Conservation (phyloP, 257 asterid genomes). For the Solanum rostratum region DNA sequence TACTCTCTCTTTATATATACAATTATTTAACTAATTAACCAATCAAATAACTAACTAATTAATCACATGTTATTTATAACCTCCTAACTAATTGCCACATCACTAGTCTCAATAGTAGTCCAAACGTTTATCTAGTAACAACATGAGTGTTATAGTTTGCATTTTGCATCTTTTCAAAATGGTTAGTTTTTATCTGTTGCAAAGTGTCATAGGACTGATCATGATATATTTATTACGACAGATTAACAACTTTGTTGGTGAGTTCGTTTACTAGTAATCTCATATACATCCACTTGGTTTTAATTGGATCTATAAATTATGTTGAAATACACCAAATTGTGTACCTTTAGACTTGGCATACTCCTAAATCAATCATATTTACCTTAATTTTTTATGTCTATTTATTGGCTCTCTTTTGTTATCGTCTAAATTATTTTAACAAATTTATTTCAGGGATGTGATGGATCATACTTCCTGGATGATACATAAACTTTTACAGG, state of each 20-base stretch:
- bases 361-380: not conserved
- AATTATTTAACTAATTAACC: too few species aligned
- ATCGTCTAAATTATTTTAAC: not conserved
- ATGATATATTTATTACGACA: not conserved
- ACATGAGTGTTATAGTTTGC: not conserved
- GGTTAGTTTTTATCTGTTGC: not conserved
- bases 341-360: not conserved
- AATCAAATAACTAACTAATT: too few species aligned
- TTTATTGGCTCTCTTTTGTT: not conserved
- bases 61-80: too few species aligned
- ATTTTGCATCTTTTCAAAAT: not conserved
- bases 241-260: not conserved
- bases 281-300: not conserved
- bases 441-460: conserved; percentile 54
- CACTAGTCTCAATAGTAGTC: too few species aligned
- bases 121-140: not conserved
- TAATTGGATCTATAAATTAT: not conserved
- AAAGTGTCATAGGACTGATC: not conserved
- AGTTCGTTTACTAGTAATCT: not conserved
- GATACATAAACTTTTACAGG: conserved; percentile 71
- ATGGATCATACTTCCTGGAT: conserved; percentile 78
- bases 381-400: not conserved
- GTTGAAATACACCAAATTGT: not conserved
- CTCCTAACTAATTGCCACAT: too few species aligned
- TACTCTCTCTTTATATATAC: too few species aligned